These are phyloP conservation scores for Nicotiana otophora DNA, from an alignment of 257 asterid genomes.

Conservation along the genomic window DNA sequence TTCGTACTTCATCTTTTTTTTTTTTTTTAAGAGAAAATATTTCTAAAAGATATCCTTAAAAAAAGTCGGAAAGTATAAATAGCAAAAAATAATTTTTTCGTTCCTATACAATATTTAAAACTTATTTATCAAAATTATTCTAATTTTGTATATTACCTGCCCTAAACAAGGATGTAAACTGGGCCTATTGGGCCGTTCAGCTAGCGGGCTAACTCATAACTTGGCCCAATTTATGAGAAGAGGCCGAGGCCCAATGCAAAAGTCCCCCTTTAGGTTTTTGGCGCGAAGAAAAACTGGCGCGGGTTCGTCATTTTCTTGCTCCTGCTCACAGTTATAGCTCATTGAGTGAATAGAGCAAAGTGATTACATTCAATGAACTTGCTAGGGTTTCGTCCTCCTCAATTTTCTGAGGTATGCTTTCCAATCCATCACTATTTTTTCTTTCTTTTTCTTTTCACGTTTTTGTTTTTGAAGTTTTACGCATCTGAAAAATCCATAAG, in stretches of 20 bases:
- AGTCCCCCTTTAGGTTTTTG: background rate
- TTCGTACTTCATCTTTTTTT: no score
- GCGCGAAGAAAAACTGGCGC: slow-evolving; percentile 6
- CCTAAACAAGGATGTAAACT: no score
- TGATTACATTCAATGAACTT: slow-evolving; percentile 27
- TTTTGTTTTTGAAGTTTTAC: background rate
- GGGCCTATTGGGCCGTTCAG: background rate
- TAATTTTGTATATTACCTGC: no score
- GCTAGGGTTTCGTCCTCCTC: slow-evolving; percentile 56
- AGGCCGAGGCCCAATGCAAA: background rate
- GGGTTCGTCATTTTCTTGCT: background rate
- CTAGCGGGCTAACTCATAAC: background rate
- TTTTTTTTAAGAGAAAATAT: no score
- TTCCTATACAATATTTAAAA: no score
- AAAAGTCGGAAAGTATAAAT: no score
- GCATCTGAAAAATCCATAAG: background rate
- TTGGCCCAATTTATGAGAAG: background rate
- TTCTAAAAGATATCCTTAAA: no score
- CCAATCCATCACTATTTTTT: background rate
- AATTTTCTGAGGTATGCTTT: slow-evolving; percentile 53
- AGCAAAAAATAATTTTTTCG: no score
- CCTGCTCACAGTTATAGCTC: background rate
- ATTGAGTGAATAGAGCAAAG: background rate
- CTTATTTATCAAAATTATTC: no score
- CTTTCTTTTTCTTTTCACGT: background rate